Evolutionary conservation across 2,329 filamentous ascomycete species (phyloP).

Genomic region (Penicillium brasilianum): DNA sequence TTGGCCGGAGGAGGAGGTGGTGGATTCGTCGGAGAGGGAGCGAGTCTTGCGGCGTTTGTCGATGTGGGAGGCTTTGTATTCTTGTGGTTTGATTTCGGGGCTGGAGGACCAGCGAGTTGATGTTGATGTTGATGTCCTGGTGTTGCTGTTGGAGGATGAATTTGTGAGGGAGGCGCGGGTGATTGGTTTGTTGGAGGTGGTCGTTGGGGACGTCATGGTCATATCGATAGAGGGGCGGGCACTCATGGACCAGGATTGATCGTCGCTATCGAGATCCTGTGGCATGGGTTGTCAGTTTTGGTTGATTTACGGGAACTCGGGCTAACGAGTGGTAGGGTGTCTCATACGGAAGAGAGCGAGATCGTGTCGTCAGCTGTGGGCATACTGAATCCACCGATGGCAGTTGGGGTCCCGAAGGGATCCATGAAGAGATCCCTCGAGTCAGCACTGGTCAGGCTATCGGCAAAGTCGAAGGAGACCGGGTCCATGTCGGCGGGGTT

Average conservation of each 20-base stretch:
- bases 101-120: conserved; percentile 36
- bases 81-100: conserved; percentile 35
- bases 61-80: conserved; percentile 25
- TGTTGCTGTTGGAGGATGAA: not conserved
- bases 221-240: conserved; percentile 28
- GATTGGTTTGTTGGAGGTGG: conserved; percentile 12
- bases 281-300: not conserved
- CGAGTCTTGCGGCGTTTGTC: conserved; percentile 33
- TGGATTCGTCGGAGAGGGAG: conserved; percentile 36
- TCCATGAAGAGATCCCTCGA: conserved; percentile 40
- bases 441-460: conserved; percentile 35
- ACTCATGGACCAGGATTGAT: conserved; percentile 39
- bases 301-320: too few relatives aligned
- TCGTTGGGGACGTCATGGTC: conserved; percentile 16
- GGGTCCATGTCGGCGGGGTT: conserved; percentile 40
- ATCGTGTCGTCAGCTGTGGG: conserved; percentile 39
- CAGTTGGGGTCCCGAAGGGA: conserved; percentile 36
- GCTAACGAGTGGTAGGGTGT: not conserved
- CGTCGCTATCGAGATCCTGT: conserved; percentile 43
- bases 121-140: conserved; percentile 10
- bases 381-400: conserved; percentile 40
- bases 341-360: conserved; percentile 34
- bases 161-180: conserved; percentile 12
- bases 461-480: conserved; percentile 38
- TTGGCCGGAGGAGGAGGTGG: conserved; percentile 23